Conservation (phyloP, 116 monocot species). For the Posidonia oceanica region DNA sequence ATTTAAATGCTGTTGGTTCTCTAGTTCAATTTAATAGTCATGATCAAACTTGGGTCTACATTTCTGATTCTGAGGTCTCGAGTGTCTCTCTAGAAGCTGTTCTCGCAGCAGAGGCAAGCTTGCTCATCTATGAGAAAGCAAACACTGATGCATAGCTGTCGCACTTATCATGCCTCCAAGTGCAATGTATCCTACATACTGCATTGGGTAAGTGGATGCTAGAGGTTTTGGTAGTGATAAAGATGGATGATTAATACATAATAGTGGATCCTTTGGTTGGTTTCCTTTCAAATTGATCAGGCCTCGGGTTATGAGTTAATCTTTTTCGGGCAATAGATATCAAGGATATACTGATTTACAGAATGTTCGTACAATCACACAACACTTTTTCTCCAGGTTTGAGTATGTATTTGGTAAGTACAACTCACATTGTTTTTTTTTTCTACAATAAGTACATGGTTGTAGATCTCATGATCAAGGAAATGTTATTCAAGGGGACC, state of each 20-base stretch:
- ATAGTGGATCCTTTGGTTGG: background rate
- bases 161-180: background rate
- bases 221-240: background rate
- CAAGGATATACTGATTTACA: no score
- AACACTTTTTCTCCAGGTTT: no score
- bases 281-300: background rate
- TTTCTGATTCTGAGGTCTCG: slow-evolving; percentile 64
- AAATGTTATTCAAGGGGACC: no score
- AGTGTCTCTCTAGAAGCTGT: slow-evolving; percentile 46
- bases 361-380: no score
- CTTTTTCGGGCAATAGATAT: no score
- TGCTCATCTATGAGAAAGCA: slow-evolving; percentile 81
- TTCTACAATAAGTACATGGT: no score
- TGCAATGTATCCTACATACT: background rate
- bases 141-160: slow-evolving; percentile 9
- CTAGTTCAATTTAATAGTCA: background rate
- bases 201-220: background rate
- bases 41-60: slow-evolving; percentile 45
- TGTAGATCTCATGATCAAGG: no score
- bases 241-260: background rate
- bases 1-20: slow-evolving; percentile 4
- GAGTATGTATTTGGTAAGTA: no score
- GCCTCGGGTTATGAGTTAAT: no score
- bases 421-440: no score
- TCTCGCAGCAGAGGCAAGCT: slow-evolving; percentile 72